These are phyloP conservation scores for Persicaria maculosa DNA, from an alignment of 148 eudicot genomes.

Conservation along the genomic window DNA sequence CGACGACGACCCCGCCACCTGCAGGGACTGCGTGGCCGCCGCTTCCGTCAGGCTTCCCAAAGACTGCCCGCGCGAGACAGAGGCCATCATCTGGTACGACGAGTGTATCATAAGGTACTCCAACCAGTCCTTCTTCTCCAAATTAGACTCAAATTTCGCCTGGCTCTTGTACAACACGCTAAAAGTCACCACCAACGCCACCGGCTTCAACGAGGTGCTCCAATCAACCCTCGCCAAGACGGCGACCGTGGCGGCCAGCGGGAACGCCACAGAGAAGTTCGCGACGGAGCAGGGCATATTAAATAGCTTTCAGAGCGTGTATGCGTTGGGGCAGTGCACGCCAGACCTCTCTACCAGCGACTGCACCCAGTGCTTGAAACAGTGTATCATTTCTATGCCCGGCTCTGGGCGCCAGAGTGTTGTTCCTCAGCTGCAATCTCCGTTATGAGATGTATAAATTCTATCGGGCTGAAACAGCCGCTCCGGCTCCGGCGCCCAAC, in stretches of 20 bases:
- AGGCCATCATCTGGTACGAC: conserved; percentile 31
- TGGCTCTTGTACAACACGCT: not conserved
- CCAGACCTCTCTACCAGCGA: conserved; percentile 24
- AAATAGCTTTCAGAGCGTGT: conserved; percentile 3
- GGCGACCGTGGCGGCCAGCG: conserved; percentile 4
- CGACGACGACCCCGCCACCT: conserved; percentile 17
- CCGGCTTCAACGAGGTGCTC: conserved; percentile 13
- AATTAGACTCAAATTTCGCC: not conserved
- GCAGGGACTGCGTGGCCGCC: conserved; percentile 18
- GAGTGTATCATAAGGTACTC: conserved; percentile 31
- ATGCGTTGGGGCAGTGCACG: conserved; percentile 32
- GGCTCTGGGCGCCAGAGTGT: conserved; percentile 15
- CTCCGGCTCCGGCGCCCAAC: not conserved
- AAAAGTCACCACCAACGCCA: conserved; percentile 16
- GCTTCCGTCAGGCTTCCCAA: conserved; percentile 8
- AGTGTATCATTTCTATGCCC: conserved; percentile 11
- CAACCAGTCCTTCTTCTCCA: conserved; percentile 10
- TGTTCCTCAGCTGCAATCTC: conserved; percentile 21
- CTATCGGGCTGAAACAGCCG: not conserved
- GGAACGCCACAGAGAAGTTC: conserved; percentile 11
- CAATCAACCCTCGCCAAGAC: not conserved
- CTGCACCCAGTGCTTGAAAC: conserved; percentile 22
- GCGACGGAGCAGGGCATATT: conserved; percentile 8
- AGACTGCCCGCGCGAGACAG: conserved; percentile 14
- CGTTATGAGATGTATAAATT: conserved; percentile 22